Evolutionary conservation across 352 stramenopile genomes (phyloP).

Genomic region (Proteromonas lacertae): DNA sequence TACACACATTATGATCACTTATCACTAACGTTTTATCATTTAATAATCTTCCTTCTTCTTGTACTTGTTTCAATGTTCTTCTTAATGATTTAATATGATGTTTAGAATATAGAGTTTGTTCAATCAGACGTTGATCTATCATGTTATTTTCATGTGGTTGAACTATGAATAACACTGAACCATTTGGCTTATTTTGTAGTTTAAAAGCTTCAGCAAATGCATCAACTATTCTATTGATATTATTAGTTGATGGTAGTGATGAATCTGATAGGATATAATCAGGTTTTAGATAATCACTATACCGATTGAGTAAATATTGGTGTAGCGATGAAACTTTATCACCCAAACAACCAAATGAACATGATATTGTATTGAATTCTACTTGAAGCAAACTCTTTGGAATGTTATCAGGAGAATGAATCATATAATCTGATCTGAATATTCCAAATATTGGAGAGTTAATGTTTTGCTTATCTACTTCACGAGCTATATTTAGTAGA

Average conservation of each 20-base stretch:
- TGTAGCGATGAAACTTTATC: constrained; percentile 44
- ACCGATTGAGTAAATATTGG: constrained; percentile 14
- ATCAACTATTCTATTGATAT: constrained; percentile 1
- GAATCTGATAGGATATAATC: neutral
- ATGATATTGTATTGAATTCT: constrained; percentile 73
- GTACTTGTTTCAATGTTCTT: constrained; percentile 1
- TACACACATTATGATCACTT: constrained; percentile 22
- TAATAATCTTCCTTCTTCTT: neutral
- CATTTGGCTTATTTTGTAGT: constrained; percentile 1
- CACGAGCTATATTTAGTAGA: no score
- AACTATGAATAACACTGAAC: constrained; percentile 46
- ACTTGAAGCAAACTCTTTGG: constrained; percentile 22
- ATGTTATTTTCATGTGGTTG: constrained; percentile 55
- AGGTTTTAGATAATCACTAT: constrained; percentile 4
- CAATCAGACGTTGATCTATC: constrained; percentile 2
- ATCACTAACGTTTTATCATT: neutral
- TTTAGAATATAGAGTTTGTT: neutral
- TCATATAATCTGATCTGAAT: constrained; percentile 1
- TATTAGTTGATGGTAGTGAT: neutral
- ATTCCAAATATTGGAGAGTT: no score
- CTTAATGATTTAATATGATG: neutral
- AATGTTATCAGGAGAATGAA: neutral
- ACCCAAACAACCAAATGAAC: constrained; percentile 56
- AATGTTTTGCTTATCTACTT: no score
- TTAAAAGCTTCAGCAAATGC: constrained; percentile 7